Conservation (phyloP, 2,329 filamentous ascomycete genomes). For the Fusarium circinatum region DNA sequence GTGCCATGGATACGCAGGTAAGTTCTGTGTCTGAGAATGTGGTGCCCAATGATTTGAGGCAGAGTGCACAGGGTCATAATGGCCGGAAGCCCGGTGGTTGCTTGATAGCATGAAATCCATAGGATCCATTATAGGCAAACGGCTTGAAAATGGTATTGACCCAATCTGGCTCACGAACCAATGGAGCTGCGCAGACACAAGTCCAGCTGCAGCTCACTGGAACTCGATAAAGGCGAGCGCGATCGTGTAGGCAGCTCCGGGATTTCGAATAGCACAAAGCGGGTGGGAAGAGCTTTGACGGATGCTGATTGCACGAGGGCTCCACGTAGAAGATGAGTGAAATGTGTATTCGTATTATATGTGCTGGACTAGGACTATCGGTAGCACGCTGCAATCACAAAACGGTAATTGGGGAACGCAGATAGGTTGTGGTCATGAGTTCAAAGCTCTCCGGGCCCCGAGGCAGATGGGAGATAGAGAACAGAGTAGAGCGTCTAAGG, state of each 20-base stretch:
- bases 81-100: constrained; percentile 34
- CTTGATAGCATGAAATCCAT: constrained; percentile 42
- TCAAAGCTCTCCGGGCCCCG: constrained; percentile 28
- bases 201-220: constrained; percentile 7
- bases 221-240: neutral
- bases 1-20: constrained; percentile 39
- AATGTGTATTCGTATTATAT: constrained; percentile 41
- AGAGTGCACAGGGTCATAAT: constrained; percentile 45
- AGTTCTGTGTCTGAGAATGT: constrained; percentile 35
- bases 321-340: constrained; percentile 28
- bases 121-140: constrained; percentile 41
- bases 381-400: constrained; percentile 43
- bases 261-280: constrained; percentile 17
- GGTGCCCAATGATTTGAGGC: constrained; percentile 41
- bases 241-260: constrained; percentile 1
- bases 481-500: constrained; percentile 7
- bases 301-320: constrained; percentile 22
- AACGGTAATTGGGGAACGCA: constrained; percentile 40
- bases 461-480: constrained; percentile 13
- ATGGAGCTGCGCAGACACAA: constrained; percentile 9
- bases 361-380: constrained; percentile 45
- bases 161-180: neutral
- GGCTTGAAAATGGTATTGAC: constrained; percentile 6
- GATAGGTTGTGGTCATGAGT: constrained; percentile 41
- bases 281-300: constrained; percentile 9